Base-by-base conservation (phyloP, 192 early-diverging fungal species). In the Entomortierella parvispora region DNA sequence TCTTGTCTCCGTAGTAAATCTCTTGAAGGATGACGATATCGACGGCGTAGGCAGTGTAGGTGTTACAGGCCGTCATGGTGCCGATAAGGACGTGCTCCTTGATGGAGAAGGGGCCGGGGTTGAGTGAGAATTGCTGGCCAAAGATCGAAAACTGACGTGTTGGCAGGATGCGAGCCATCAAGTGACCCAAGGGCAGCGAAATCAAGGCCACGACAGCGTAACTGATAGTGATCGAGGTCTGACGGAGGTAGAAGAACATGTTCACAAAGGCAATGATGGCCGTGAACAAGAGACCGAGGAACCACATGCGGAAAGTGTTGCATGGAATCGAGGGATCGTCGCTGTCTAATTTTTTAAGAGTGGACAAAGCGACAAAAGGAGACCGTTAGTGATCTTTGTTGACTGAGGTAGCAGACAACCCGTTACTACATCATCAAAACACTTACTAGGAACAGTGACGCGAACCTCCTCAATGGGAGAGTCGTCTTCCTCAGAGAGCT, bases 21-120 rank as follows among this genome's bases (percentile, higher is more conserved):
- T 82, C 68, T 45, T 86, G 79, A 44, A 82, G 44, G 31, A 77
- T 68, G 29, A 83, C 61, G 49, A 85, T 84, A 60, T 81, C 78
- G 26, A 81, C 66, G 2, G 83, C 83, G 40, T 86, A 86, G 26
- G 83, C 79, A 4, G 75, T 78, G 15, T 45, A 11, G 23, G 59
- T 54, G 40, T 80, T 70, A 14, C 63, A 49, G 33, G 58, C 44
- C 0, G 59, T 58, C 71, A 82, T 76, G 53, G 82, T 71, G 59
- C 77, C 68, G 45, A 86, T 79, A 49, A 85, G 14, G 58, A 68
- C 72, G 52, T 87, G 86, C 60, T 86, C 86, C 85, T 91, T 91
- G 58, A 88, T 74, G 18, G 79, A 80, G 70, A 91, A 91, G 25
- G 81, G 71, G 10, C 88, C 89, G 32, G 89, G 89, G 64, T 90